These are phyloP conservation scores for Oryza coarctata DNA, from an alignment of 176 grass and related monocot species.

Conservation along the genomic window DNA sequence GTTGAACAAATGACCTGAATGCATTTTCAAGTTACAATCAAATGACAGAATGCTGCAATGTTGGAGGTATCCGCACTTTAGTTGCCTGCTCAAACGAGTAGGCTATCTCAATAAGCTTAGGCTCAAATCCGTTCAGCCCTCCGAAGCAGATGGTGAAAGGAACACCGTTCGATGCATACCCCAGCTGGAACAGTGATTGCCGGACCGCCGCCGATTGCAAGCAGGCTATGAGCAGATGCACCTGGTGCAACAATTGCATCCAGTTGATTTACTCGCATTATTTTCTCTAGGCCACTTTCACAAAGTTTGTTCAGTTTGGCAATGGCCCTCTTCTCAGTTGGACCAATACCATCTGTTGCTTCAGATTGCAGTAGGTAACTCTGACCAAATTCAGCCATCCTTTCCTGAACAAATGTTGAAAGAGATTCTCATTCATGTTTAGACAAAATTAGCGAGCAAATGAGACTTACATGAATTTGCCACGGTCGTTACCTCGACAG, in stretches of 20 bases:
- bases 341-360: constrained; percentile 57
- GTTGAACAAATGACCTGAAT: not conserved
- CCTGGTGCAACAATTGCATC: constrained; percentile 60
- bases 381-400: constrained; percentile 56
- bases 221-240: constrained; percentile 47
- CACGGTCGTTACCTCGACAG: constrained; percentile 39
- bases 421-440: not conserved
- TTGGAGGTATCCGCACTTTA: constrained; percentile 52
- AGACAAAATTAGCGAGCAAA: not conserved
- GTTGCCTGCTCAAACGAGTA: constrained; percentile 84
- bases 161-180: constrained; percentile 40
- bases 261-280: constrained; percentile 57
- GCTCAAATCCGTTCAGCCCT: constrained; percentile 72
- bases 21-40: constrained; percentile 31
- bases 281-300: constrained; percentile 51
- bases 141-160: constrained; percentile 74
- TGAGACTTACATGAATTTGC: not conserved
- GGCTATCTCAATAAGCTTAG: constrained; percentile 66
- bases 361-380: constrained; percentile 60
- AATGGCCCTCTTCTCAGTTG: constrained; percentile 48
- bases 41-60: constrained; percentile 33
- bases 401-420: constrained; percentile 50
- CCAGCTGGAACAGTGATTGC: constrained; percentile 75
- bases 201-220: constrained; percentile 69
- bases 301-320: constrained; percentile 53